Evolutionary conservation across 495 filamentous ascomycete species (phyloP).

Genomic region (Penicillium malachiteum): DNA sequence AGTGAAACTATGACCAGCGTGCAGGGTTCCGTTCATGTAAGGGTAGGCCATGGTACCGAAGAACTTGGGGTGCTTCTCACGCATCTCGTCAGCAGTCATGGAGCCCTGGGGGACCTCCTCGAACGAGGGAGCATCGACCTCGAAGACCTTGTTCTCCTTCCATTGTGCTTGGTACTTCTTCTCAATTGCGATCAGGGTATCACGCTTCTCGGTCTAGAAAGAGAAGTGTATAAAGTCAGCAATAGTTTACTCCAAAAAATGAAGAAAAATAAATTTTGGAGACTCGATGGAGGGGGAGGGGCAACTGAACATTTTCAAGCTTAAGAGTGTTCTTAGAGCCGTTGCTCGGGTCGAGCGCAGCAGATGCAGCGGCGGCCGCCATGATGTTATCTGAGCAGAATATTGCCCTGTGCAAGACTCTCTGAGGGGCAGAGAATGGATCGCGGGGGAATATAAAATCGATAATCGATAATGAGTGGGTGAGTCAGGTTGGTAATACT

Average conservation of each 20-base stretch:
- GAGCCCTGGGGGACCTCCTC: conserved; percentile 70
- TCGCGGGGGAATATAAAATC: conserved; percentile 31
- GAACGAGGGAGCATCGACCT: conserved; percentile 76
- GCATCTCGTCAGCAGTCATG: conserved; percentile 69
- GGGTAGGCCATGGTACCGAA: conserved; percentile 93
- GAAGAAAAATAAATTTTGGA: conserved; percentile 8
- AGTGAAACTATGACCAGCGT: conserved; percentile 90
- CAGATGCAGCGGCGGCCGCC: conserved; percentile 54
- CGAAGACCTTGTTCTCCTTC: conserved; percentile 75
- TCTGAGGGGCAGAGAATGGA: conserved; percentile 22
- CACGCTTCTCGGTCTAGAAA: conserved; percentile 83
- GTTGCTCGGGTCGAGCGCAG: conserved; percentile 59
- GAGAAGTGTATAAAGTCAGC: conserved; percentile 15
- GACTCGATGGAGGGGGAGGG: conserved; percentile 31
- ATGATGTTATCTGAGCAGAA: conserved; percentile 36
- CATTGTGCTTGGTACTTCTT: conserved; percentile 90
- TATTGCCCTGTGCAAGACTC: conserved; percentile 28
- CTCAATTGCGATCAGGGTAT: conserved; percentile 81
- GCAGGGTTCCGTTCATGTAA: conserved; percentile 94
- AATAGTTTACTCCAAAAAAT: neutral
- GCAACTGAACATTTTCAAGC: conserved; percentile 62
- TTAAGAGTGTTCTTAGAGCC: conserved; percentile 68
- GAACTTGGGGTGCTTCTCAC: conserved; percentile 82
- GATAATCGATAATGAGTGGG: conserved; percentile 9
- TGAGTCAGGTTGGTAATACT: conserved; percentile 17